Base-by-base conservation (phyloP, 108 stramenopile genomes). In the Cylindrotheca fusiformis region DNA sequence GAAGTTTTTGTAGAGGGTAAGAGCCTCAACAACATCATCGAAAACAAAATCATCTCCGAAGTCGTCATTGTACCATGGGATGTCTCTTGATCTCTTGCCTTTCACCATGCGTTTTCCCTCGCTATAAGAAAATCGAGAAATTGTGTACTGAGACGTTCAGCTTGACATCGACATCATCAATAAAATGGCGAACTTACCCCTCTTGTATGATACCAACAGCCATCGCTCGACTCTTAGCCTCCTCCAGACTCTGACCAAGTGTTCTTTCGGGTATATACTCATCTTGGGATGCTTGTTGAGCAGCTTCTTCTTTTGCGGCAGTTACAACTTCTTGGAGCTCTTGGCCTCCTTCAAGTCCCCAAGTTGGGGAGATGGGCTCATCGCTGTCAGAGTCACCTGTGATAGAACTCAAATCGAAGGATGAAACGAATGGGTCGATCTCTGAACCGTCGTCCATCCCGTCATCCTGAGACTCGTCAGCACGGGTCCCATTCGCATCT, bases 51-150 rank as follows among this genome's bases (percentile, higher is more conserved):
- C 88, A 46, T 75, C 86, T 21, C 90, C 93, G 69, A 88, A 95
- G 54, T 95, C 94, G 76, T 95, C 94, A 52, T 87, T 89, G 68
- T 74, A 74, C 87, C 88, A 95, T 25, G 90, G 86, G 48, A 91
- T 77, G 51, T 74, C 77, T 58, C 83, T 86, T 44, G 76, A 51
- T 20, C 77, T 72, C 60, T 76, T 77, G 24, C 85, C 82, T 60
- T 91, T 91, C 8, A 77, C 57, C 19, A 87, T 68, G 29, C 86
- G 80, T 27, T 77, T 79, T 18, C 70, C 65, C 2, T 78, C 73
- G 8, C 79, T 86, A 58, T 28, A 23, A 47, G 8, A 48, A 20
- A 31, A 41, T 14, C 6, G 24, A 58, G 0, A 45, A 49, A 74
- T 19, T 49, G 5, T 19, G 5, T 29, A 26, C 21, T 23, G 6